These are phyloP conservation scores for Gossypium gossypioides DNA, from an alignment of 441 rosid genomes.

Conservation along the genomic window DNA sequence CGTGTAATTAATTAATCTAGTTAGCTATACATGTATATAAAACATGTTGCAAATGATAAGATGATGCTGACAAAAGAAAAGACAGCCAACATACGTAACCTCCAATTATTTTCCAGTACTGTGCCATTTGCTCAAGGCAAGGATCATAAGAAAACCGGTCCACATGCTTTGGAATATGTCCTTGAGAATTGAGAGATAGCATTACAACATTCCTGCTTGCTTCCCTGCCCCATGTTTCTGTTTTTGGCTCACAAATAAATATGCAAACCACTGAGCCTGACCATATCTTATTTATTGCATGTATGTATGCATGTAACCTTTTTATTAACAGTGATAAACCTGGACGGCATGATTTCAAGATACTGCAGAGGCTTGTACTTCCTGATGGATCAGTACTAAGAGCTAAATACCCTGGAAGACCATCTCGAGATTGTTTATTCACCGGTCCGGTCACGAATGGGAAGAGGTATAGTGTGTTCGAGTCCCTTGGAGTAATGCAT, in stretches of 20 bases:
- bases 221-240: not conserved
- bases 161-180: not conserved
- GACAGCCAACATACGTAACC: not conserved
- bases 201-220: not conserved
- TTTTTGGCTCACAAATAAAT: not conserved
- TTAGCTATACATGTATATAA: not conserved
- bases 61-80: not conserved
- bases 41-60: not conserved
- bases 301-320: not conserved
- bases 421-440: slow-evolving; percentile 42
- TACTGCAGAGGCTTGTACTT: slow-evolving; percentile 44
- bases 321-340: slow-evolving; percentile 40
- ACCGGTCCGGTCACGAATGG: slow-evolving; percentile 49
- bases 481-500: not conserved
- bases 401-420: slow-evolving; percentile 52
- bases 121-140: too few species aligned
- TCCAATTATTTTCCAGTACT: too few species aligned
- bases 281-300: not conserved
- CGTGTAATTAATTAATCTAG: not conserved
- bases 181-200: not conserved
- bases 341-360: slow-evolving; percentile 40
- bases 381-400: slow-evolving; percentile 47
- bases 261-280: not conserved
- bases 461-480: slow-evolving; percentile 25
- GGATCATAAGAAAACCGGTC: too few species aligned